Evolutionary conservation across 805 yeast genomes (phyloP).

Genomic region (Scheffersomyces spartinae): DNA sequence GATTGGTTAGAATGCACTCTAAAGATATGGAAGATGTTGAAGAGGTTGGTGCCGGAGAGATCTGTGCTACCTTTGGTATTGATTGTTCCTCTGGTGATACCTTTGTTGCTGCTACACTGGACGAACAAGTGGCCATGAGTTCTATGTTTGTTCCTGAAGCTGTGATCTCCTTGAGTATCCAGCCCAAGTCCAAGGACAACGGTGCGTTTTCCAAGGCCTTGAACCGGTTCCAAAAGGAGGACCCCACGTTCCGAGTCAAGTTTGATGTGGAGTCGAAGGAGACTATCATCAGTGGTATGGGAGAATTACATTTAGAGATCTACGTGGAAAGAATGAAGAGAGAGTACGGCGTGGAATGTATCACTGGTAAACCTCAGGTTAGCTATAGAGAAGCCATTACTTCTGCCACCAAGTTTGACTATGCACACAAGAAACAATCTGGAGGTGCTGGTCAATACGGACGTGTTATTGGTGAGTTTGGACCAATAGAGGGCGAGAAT

Average conservation of each 20-base stretch:
- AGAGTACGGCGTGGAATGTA: constrained; percentile 92
- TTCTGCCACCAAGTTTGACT: constrained; percentile 66
- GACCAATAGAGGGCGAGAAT: constrained; percentile 56
- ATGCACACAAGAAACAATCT: constrained; percentile 93
- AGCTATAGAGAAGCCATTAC: constrained; percentile 92
- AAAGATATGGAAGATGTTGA: constrained; percentile 97
- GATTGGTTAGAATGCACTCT: constrained; percentile 97
- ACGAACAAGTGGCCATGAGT: constrained; percentile 75
- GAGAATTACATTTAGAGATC: constrained; percentile 93
- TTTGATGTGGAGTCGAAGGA: constrained; percentile 88
- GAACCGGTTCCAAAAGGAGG: constrained; percentile 96
- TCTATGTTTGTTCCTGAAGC: constrained; percentile 99
- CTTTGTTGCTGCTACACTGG: constrained; percentile 65
- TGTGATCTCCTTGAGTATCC: constrained; percentile 84
- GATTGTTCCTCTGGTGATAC: constrained; percentile 99
- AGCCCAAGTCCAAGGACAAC: constrained; percentile 80
- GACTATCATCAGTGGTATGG: constrained; percentile 95
- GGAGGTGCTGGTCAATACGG: constrained; percentile 99
- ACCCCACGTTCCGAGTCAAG: constrained; percentile 92
- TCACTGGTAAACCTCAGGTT: constrained; percentile 95
- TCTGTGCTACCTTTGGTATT: constrained; percentile 98
- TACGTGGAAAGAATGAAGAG: constrained; percentile 97
- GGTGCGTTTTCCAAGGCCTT: constrained; percentile 90
- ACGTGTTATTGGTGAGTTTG: constrained; percentile 79
- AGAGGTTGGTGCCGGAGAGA: constrained; percentile 95